Evolutionary conservation across 768 basidiomycete species (phyloP), one percentile per base, ranked within the genome.

Genomic region (Suillus americanus): DNA sequence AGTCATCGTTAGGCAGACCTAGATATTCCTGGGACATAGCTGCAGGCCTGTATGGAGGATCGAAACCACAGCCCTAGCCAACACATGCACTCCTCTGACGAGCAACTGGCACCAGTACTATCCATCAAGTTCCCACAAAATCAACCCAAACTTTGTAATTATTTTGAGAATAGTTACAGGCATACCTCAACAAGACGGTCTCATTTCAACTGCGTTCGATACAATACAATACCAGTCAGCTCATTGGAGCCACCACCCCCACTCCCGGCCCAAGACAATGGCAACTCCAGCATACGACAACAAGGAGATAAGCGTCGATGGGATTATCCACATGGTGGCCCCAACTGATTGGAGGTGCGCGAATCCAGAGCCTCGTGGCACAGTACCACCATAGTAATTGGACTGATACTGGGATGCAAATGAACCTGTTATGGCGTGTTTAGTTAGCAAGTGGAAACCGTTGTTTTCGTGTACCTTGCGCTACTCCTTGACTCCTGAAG

Each of bases 331-430:
- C 53, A n/a, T 23, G 43, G 8, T 48, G 23, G 62, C 65, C 20
- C 65, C 65, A 14, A 30, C 37, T 5, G 63, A 66, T 33, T 66
- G 65, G 14, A 66, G 40, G 7, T 48, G 28, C 12, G 63, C 9
- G 20, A 66, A 66, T 16, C 6, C 13, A 20, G 65, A 66, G 40
- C 33, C 41, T 30, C 23, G 56, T 5, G 30, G 65, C 14, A 66
- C 45, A 33, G 60, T 41, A 14, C 63, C 56, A 10, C 63, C 64
- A 23, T 60, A 60, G 9, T 37, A 20, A 25, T 16, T 33, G 35
- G 62, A 57, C 30, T 66, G 65, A 38, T 66, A 66, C n/a, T 25
- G 43, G 14, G 65, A 59, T 41, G 65, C 65, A 12, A 60, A 14
- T 8, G 65, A 64, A 38, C 23, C 63, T 66, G 33, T 9, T 3